A percentile compares a stretch with the other conserved stretches of the same genome.
These are phyloP conservation scores for Pisolithus marmoratus DNA, from an alignment of 768 basidiomycete genomes.

Conservation along the genomic window DNA sequence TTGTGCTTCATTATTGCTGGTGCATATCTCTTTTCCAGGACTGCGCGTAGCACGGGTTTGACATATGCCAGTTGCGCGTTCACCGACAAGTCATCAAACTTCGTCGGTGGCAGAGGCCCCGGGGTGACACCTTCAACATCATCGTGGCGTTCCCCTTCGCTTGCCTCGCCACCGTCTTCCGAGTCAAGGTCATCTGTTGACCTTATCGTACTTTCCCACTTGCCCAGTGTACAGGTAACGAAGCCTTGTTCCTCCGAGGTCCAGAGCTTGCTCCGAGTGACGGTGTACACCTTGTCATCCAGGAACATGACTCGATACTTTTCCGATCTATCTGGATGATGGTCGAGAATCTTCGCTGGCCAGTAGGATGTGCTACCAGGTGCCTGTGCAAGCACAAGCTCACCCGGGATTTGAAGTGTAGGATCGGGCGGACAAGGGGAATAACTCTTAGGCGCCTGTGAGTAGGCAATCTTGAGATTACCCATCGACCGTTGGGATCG, in stretches of 20 bases:
- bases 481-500: conserved; percentile 13
- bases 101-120: conserved; percentile 35
- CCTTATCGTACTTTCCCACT: conserved; percentile 42
- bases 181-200: conserved; percentile 23
- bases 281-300: conserved; percentile 41
- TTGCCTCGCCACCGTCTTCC: conserved; percentile 26
- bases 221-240: conserved; percentile 55
- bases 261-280: conserved; percentile 50
- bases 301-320: conserved; percentile 57
- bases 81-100: conserved; percentile 47
- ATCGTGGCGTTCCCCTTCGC: conserved; percentile 37
- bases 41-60: conserved; percentile 55
- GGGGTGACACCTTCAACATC: conserved; percentile 25
- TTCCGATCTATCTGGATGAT: conserved; percentile 34
- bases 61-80: conserved; percentile 59
- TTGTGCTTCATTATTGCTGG: conserved; percentile 48
- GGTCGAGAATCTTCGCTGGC: conserved; percentile 59
- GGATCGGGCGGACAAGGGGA: conserved; percentile 43
- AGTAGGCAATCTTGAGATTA: conserved; percentile 9
- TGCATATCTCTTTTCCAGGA: conserved; percentile 49
- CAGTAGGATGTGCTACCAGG: conserved; percentile 42
- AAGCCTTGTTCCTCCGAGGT: conserved; percentile 57
- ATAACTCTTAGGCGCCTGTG: conserved; percentile 18
- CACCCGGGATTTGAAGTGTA: conserved; percentile 57
- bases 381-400: conserved; percentile 50